Evolutionary conservation across 2,329 filamentous ascomycete genomes (phyloP).

Genomic region (Colletotrichum gigasporum): DNA sequence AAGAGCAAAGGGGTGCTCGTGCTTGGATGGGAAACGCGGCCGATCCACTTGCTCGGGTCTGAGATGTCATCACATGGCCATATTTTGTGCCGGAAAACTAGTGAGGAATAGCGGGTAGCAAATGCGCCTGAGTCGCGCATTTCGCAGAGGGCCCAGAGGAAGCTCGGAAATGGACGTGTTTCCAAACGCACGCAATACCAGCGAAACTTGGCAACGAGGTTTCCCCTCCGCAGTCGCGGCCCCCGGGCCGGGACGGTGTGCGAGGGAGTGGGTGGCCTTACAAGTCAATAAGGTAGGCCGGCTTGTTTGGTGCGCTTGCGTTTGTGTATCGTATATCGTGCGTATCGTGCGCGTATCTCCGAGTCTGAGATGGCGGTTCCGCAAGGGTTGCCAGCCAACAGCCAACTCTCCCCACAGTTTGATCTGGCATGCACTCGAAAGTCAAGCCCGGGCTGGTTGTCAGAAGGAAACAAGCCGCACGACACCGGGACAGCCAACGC

Average conservation of each 20-base stretch:
- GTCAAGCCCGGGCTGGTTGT: not conserved
- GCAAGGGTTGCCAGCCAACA: no score
- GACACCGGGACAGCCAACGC: no score
- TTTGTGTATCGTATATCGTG: not conserved
- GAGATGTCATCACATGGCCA: conserved; percentile 30
- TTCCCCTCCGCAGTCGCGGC: no score
- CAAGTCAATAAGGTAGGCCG: not conserved
- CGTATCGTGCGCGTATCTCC: not conserved
- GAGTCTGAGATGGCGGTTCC: no score
- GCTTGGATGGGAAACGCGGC: conserved; percentile 14
- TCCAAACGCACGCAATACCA: conserved; percentile 7
- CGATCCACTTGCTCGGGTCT: conserved; percentile 29
- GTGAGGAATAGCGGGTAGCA: conserved; percentile 23
- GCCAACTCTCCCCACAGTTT: not conserved
- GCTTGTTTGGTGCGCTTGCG: not conserved
- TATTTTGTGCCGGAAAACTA: conserved; percentile 18
- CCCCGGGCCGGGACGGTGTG: no score
- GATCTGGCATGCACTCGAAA: not conserved
- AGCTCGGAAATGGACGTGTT: not conserved
- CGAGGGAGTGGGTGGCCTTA: not conserved
- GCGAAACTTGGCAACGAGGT: not conserved
- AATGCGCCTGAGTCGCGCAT: conserved; percentile 19
- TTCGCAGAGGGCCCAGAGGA: not conserved
- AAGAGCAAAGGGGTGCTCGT: not conserved
- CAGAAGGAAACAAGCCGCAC: not conserved